Base-by-base conservation (phyloP, 2,329 filamentous ascomycete genomes). In the Chrysoporthe austroafricana region DNA sequence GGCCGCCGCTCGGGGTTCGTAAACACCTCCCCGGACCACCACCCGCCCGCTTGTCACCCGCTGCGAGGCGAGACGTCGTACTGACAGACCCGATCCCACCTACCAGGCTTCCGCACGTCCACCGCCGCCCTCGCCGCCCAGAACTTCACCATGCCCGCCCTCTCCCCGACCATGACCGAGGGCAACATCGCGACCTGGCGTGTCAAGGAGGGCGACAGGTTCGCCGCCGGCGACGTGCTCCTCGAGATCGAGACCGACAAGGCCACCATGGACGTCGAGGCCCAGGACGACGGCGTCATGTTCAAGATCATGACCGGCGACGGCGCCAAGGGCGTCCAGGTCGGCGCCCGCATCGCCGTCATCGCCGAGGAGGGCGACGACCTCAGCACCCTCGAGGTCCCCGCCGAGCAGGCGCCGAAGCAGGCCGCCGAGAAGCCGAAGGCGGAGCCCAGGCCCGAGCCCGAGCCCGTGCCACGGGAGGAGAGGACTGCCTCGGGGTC, bases 161-260 rank as follows among this genome's bases (percentile, higher is more conserved):
- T 97, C 71, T 96, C 93, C 70, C 93, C 93, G 66, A 97, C 93
- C 67, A 97, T 97, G 93, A 97, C 93, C 70, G 93, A 97, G 80
- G 93, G 93, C 70, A 96, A 93, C 80, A 96, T 97, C 75, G 87
- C 91, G 60, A 87, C 81, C 70, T 97, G 93, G 93, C 91, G 89
- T 79, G 86, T 96, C 75, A 95, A 95, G 80, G 93, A 96, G 82
- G 93, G 93, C 77, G 92, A 96, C 73, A 85, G 88, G 63, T 97
- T 93, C 79, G 84, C 87, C 62, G 91, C 93, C 67, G 93, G 93
- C 73, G 93, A 97, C 78, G 92, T 97, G 43, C 85, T 97, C 63
- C 88, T 97, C 69, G 93, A 97, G 81, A 96, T 97, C 77, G 93
- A 97, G 82, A 97, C 93, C 68, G 93, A 97, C 80, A 97, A 97